phyloP scores from a whole-genome alignment of 805 yeast genomes.

The Blastobotrys chiropterorum region DNA sequence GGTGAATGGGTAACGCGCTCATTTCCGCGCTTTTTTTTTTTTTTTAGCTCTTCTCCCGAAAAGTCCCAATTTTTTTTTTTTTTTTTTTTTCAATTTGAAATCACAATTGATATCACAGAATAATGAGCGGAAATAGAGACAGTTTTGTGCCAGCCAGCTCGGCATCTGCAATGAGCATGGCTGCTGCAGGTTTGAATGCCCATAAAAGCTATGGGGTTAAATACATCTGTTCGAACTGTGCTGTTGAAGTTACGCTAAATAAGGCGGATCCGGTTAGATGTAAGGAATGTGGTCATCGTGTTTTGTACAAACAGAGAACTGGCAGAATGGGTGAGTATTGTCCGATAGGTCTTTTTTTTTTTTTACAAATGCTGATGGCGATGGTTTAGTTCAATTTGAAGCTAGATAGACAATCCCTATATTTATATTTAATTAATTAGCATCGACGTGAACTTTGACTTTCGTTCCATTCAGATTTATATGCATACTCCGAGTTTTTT shows the following conservation, averaged over 20 bases:
- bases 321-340: constrained; percentile 78
- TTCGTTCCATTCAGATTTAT: too few species aligned
- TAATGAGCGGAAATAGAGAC: constrained; percentile 25
- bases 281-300: constrained; percentile 98
- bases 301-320: constrained; percentile 92
- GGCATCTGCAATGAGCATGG: constrained; percentile 41
- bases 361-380: too few species aligned
- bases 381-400: constrained; percentile 56
- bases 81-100: not conserved
- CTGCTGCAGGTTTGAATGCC: constrained; percentile 71
- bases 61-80: not conserved
- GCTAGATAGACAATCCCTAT: constrained; percentile 44
- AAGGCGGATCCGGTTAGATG: constrained; percentile 97
- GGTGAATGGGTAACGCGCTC: not conserved
- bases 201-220: constrained; percentile 77
- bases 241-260: constrained; percentile 76
- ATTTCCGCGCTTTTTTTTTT: not conserved
- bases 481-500: too few species aligned
- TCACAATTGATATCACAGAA: not conserved
- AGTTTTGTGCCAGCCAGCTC: constrained; percentile 33
- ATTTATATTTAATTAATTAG: not conserved
- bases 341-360: too few species aligned
- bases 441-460: too few species aligned
- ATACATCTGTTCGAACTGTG: constrained; percentile 95
- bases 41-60: not conserved